Conservation (phyloP, 2,329 filamentous ascomycete species). For the Ophidiomyces ophidiicola region DNA sequence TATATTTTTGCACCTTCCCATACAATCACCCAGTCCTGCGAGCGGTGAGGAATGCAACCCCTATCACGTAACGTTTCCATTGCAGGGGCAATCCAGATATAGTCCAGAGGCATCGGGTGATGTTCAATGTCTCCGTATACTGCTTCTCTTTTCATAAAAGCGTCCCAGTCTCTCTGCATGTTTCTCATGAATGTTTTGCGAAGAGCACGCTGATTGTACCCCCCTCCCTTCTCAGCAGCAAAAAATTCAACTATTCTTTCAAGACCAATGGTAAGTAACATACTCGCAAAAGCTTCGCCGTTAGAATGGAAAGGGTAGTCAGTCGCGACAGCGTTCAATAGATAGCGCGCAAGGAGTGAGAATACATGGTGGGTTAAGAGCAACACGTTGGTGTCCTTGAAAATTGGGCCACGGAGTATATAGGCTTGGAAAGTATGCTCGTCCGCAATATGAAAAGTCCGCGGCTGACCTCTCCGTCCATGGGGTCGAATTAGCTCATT, state of each 20-base stretch:
- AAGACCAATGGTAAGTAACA: conserved; percentile 29
- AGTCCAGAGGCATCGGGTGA: conserved; percentile 21
- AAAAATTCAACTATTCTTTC: conserved; percentile 32
- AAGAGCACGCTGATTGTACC: conserved; percentile 29
- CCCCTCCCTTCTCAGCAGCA: conserved; percentile 34
- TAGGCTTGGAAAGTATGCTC: conserved; percentile 28
- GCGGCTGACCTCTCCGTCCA: conserved; percentile 28
- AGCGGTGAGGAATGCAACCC: conserved; percentile 23
- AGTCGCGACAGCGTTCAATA: conserved; percentile 28
- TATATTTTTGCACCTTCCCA: conserved; percentile 27
- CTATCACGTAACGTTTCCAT: conserved; percentile 23
- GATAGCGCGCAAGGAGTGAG: conserved; percentile 29
- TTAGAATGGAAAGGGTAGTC: conserved; percentile 21
- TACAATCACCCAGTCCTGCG: conserved; percentile 24
- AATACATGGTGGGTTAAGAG: conserved; percentile 34
- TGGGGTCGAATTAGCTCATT: conserved; percentile 29
- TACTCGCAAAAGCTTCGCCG: conserved; percentile 32
- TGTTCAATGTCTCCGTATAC: conserved; percentile 26
- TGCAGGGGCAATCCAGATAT: conserved; percentile 33
- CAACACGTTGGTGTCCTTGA: conserved; percentile 29
- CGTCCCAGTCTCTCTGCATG: conserved; percentile 30
- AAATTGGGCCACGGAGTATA: conserved; percentile 31
- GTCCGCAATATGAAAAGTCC: conserved; percentile 25
- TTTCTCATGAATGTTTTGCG: conserved; percentile 35
- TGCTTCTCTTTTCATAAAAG: conserved; percentile 29